phyloP scores from a whole-genome alignment of 768 basidiomycete genomes.

The Mycena polygramma region DNA sequence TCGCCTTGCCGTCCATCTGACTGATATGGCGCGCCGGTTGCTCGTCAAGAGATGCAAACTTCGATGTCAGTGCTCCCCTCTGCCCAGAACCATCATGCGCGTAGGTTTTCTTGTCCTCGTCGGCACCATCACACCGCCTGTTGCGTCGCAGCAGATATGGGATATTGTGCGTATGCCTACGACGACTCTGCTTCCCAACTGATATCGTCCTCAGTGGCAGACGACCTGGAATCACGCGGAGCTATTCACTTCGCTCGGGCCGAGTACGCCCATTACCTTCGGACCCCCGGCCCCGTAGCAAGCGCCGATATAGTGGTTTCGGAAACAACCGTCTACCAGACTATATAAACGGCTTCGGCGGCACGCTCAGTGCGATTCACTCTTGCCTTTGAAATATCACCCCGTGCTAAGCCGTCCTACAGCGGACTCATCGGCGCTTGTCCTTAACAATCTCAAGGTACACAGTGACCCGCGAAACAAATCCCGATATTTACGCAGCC shows the following conservation, averaged over 20 bases:
- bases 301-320: not conserved
- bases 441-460: constrained; percentile 77
- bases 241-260: constrained; percentile 3
- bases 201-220: constrained; percentile 61
- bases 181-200: constrained; percentile 10
- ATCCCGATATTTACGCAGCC: not conserved
- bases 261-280: constrained; percentile 2
- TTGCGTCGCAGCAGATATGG: constrained; percentile 66
- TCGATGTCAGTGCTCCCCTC: too few species aligned
- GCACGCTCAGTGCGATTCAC: constrained; percentile 61
- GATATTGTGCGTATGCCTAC: constrained; percentile 57
- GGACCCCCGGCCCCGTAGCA: not conserved
- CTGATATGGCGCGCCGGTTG: too few species aligned
- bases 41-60: too few species aligned
- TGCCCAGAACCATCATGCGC: constrained; percentile 3
- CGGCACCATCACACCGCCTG: constrained; percentile 37
- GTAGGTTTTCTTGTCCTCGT: constrained; percentile 2
- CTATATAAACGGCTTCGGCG: constrained; percentile 5
- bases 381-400: too few species aligned
- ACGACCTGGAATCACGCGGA: constrained; percentile 3
- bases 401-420: not conserved
- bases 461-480: not conserved
- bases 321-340: not conserved
- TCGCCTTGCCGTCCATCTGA: too few species aligned
- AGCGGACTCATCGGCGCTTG: constrained; percentile 81